Evolutionary conservation across 2,329 filamentous ascomycete species (phyloP).

Genomic region (Teratosphaeria destructans): DNA sequence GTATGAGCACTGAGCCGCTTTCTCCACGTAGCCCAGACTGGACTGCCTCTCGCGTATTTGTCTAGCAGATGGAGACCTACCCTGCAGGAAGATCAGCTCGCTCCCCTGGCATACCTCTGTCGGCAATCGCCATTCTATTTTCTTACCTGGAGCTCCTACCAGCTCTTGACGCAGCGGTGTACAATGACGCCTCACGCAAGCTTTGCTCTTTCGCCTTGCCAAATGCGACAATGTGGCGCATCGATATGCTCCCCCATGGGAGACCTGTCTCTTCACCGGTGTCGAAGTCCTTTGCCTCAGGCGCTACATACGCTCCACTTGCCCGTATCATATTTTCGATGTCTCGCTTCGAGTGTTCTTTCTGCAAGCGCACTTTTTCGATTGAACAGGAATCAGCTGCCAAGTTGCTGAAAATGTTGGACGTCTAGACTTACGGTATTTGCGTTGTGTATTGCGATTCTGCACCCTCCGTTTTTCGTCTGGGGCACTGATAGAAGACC

Average conservation of each 20-base stretch:
- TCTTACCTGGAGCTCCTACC: slow-evolving; percentile 31
- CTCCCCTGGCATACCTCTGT: slow-evolving; percentile 5
- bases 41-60: slow-evolving; percentile 28
- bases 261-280: slow-evolving; percentile 51
- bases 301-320: slow-evolving; percentile 53
- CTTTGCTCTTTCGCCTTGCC: slow-evolving; percentile 36
- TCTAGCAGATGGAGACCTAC: slow-evolving; percentile 31
- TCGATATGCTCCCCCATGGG: slow-evolving; percentile 61
- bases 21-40: slow-evolving; percentile 17
- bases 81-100: slow-evolving; percentile 18
- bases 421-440: slow-evolving; percentile 51
- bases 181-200: slow-evolving; percentile 31
- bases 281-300: slow-evolving; percentile 47
- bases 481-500: slow-evolving; percentile 59
- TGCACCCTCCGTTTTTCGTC: slow-evolving; percentile 64
- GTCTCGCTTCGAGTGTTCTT: slow-evolving; percentile 55
- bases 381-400: slow-evolving; percentile 36
- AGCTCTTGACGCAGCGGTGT: slow-evolving; percentile 26
- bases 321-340: slow-evolving; percentile 54
- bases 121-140: slow-evolving; percentile 7
- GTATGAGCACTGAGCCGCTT: not conserved
- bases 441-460: slow-evolving; percentile 65
- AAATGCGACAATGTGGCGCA: slow-evolving; percentile 41
- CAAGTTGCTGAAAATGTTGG: not conserved
- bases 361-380: slow-evolving; percentile 58